Evolutionary conservation across 2,329 filamentous ascomycete species (phyloP).

Genomic region (Rugonectria rugulosa): DNA sequence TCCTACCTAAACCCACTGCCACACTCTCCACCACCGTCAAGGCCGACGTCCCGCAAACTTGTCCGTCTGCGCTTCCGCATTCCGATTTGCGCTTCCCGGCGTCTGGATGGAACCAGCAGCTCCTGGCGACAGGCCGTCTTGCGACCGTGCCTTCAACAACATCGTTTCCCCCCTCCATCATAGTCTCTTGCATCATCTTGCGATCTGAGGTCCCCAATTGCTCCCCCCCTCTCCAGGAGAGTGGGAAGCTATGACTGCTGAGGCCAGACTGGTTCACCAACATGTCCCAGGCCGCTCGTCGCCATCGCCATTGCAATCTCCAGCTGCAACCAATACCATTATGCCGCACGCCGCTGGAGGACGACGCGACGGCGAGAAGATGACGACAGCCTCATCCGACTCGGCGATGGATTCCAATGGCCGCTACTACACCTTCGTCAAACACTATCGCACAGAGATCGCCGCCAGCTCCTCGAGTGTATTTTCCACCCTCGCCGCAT

Average conservation of each 20-base stretch:
- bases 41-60: slow-evolving; percentile 27
- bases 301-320: slow-evolving; percentile 36
- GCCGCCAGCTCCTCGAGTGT: slow-evolving; percentile 80
- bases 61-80: slow-evolving; percentile 31
- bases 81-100: slow-evolving; percentile 28
- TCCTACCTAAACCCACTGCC: slow-evolving; percentile 25
- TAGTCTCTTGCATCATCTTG: not conserved
- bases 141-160: slow-evolving; percentile 36
- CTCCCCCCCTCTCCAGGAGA: slow-evolving; percentile 21
- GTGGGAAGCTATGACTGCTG: slow-evolving; percentile 47
- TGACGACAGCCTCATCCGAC: slow-evolving; percentile 30
- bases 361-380: slow-evolving; percentile 39
- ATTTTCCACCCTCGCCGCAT: slow-evolving; percentile 80
- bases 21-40: slow-evolving; percentile 24
- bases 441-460: slow-evolving; percentile 82
- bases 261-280: slow-evolving; percentile 47
- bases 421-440: slow-evolving; percentile 61
- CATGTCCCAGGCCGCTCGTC: slow-evolving; percentile 47
- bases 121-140: slow-evolving; percentile 36
- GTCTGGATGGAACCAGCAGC: slow-evolving; percentile 39
- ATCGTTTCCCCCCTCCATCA: not conserved
- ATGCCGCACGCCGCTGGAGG: slow-evolving; percentile 40
- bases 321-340: slow-evolving; percentile 36
- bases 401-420: slow-evolving; percentile 15
- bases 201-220: slow-evolving; percentile 25